Evolutionary conservation across 768 basidiomycete species (phyloP), one percentile per base, ranked within the genome.

Genomic region (Pleurotus sapidus): DNA sequence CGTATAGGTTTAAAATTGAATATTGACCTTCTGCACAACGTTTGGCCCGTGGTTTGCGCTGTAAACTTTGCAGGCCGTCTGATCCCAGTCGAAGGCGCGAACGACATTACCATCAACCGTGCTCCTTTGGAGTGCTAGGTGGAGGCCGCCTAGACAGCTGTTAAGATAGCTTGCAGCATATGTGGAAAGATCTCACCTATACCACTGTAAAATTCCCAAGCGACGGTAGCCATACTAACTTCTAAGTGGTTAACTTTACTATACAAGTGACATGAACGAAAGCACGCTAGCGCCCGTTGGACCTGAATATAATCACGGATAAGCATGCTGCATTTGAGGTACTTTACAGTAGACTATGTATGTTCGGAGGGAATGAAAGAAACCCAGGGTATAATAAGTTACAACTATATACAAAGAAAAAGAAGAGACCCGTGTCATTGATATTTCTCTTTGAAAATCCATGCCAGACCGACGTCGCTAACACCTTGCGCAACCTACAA

Each of bases 391-490:
- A 34, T 34, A 34, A 34, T 34, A 34, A 11, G 30, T 34, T 34
- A 34, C 30, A 8, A 11, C 8, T 34, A 34, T 11, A 34, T 34
- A 34, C 30, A 34, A 34, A 34, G 30, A 34, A 34, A 34, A 11
- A 34, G 11, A 34, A 34, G 30, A 34, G 8, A 9, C 3, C 30
- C 30, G 11, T 15, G 17, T 40, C 63, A 80, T 65, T 77, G 77
- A 63, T 85, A 93, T 72, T 95, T 95, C 65, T 90, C 86, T 70
- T 95, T 95, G 76, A 91, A 91, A 60, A 94, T 93, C 92, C 92
- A 94, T 2, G 90, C 90, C 46, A 94, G 79, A 20, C 92, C 92
- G 60, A 93, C 78, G 64, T 91, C 88, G 66, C 91, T 93, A 55
- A 76, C 81, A 17, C 91, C 91, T 68, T 93, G 92, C 37, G 72